Conservation (phyloP, 2,329 filamentous ascomycete genomes). For the Paraconiothyrium sp. region DNA sequence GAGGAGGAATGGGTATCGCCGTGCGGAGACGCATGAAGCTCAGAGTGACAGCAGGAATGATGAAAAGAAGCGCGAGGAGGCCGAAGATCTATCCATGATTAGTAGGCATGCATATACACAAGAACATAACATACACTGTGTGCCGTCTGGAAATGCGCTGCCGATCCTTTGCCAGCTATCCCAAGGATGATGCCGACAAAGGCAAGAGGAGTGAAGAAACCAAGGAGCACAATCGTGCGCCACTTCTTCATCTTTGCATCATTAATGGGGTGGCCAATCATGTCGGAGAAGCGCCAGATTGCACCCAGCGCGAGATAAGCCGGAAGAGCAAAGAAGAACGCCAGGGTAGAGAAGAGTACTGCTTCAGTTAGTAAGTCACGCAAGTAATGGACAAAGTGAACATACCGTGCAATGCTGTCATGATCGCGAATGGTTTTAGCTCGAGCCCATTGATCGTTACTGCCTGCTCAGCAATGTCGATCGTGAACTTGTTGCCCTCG, state of each 20-base stretch:
- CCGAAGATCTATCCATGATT: slow-evolving; percentile 32
- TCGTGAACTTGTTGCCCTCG: slow-evolving; percentile 36
- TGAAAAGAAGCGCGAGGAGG: slow-evolving; percentile 31
- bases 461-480: slow-evolving; percentile 28
- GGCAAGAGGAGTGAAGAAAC: slow-evolving; percentile 28
- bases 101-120: neutral
- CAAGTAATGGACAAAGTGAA: neutral
- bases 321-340: slow-evolving; percentile 39
- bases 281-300: slow-evolving; percentile 34
- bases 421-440: slow-evolving; percentile 27
- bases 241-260: slow-evolving; percentile 38
- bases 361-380: neutral
- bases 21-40: slow-evolving; percentile 35
- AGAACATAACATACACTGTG: slow-evolving; percentile 32
- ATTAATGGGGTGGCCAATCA: slow-evolving; percentile 35
- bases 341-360: slow-evolving; percentile 34
- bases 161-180: slow-evolving; percentile 37
- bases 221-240: slow-evolving; percentile 31
- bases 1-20: slow-evolving; percentile 26
- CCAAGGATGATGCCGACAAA: slow-evolving; percentile 33
- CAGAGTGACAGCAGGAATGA: slow-evolving; percentile 29
- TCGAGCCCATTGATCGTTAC: slow-evolving; percentile 35
- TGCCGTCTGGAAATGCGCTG: slow-evolving; percentile 32
- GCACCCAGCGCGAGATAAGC: slow-evolving; percentile 38
- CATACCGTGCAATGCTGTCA: slow-evolving; percentile 38